Evolutionary conservation across 805 yeast genomes (phyloP).

Genomic region (Pichia occidentalis): DNA sequence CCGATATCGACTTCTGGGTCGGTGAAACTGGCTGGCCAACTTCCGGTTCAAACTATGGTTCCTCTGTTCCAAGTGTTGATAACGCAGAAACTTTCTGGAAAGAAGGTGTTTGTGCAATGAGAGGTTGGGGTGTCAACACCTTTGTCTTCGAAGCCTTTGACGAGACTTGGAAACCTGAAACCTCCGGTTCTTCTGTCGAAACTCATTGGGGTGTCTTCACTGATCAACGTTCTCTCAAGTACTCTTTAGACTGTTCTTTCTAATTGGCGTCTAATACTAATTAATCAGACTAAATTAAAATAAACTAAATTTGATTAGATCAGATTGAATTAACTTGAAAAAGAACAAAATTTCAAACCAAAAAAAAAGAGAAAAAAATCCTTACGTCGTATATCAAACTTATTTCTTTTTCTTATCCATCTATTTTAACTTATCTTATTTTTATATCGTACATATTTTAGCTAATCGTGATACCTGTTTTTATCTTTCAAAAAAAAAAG

Average conservation of each 20-base stretch:
- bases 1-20: conserved; percentile 86
- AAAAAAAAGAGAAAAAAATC: too few relatives aligned
- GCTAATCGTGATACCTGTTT: too few relatives aligned
- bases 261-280: too few relatives aligned
- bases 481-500: too few relatives aligned
- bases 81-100: conserved; percentile 83
- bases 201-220: conserved; percentile 92
- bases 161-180: conserved; percentile 92
- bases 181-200: conserved; percentile 85
- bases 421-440: too few relatives aligned
- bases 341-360: too few relatives aligned
- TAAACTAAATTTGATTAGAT: not conserved
- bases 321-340: not conserved
- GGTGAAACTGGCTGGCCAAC: conserved; percentile 99
- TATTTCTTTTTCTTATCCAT: too few relatives aligned
- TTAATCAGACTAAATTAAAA: not conserved
- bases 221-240: conserved; percentile 39
- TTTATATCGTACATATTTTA: too few relatives aligned
- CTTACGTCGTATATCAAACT: too few relatives aligned
- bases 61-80: conserved; percentile 57
- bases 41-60: conserved; percentile 65
- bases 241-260: conserved; percentile 41
- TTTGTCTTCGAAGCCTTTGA: conserved; percentile 92
- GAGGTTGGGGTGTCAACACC: conserved; percentile 94
- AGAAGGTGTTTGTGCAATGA: conserved; percentile 84